Evolutionary conservation across 345 rosid genomes (phyloP).

Genomic region (Cardamine resedifolia): DNA sequence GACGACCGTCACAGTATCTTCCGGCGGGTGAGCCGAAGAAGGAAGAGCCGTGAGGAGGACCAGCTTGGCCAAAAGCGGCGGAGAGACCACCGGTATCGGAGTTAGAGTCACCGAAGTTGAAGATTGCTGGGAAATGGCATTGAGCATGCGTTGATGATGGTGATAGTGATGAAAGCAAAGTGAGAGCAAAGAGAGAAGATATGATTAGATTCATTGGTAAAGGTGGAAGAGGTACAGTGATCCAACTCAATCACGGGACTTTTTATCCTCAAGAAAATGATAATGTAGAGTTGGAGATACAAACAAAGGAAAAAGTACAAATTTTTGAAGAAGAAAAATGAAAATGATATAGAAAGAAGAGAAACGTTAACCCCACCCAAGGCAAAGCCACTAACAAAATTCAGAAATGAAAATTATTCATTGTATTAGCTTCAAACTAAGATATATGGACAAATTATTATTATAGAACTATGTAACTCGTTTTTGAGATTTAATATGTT

Average conservation of each 20-base stretch:
- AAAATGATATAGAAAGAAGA: background rate
- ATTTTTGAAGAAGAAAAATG: background rate
- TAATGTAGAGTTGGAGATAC: background rate
- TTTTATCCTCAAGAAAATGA: background rate
- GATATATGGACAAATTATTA: background rate
- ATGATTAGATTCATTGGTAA: conserved; percentile 26
- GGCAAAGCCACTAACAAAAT: background rate
- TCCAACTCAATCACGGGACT: conserved; percentile 16
- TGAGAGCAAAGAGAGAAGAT: conserved; percentile 29
- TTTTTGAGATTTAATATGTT: no score
- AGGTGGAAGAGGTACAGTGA: background rate
- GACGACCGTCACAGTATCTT: conserved; percentile 84
- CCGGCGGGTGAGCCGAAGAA: conserved; percentile 77
- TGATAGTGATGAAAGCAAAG: conserved; percentile 19
- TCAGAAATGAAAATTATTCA: background rate
- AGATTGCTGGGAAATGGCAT: conserved; percentile 70
- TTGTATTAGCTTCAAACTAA: background rate
- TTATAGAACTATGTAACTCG: background rate
- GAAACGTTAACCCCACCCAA: background rate
- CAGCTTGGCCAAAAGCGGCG: conserved; percentile 77
- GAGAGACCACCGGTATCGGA: conserved; percentile 94
- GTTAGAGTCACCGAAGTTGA: conserved; percentile 93
- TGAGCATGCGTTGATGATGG: conserved; percentile 5
- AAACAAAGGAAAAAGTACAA: background rate
- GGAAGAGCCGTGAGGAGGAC: conserved; percentile 65